Evolutionary conservation across 768 basidiomycete genomes (phyloP).

Genomic region (Tricholoma sp.): DNA sequence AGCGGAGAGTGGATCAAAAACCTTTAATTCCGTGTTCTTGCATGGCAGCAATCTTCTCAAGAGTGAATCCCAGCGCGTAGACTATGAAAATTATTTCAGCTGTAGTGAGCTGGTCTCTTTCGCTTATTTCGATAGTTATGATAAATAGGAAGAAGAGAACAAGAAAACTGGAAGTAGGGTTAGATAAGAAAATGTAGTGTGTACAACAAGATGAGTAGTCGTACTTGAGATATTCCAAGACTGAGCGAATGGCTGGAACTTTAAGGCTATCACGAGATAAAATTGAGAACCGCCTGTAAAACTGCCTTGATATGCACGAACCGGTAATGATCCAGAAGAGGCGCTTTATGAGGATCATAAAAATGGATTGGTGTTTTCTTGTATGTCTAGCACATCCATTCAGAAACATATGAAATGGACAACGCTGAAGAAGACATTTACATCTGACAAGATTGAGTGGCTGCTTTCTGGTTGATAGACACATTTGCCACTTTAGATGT

Average conservation of each 20-base stretch:
- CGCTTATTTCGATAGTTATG: constrained; percentile 70
- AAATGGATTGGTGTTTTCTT: constrained; percentile 89
- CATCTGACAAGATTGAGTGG: constrained; percentile 88
- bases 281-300: background rate
- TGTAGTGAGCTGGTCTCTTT: constrained; percentile 53
- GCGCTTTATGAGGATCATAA: constrained; percentile 91
- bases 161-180: constrained; percentile 52
- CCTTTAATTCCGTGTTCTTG: constrained; percentile 93
- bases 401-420: background rate
- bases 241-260: constrained; percentile 87
- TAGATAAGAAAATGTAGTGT: background rate
- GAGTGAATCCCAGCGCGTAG: constrained; percentile 74
- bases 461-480: constrained; percentile 87
- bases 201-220: constrained; percentile 5
- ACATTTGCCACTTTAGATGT: constrained; percentile 65
- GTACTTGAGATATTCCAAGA: constrained; percentile 86
- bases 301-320: constrained; percentile 24
- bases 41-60: constrained; percentile 93
- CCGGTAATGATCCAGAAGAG: constrained; percentile 95
- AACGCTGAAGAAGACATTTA: constrained; percentile 26
- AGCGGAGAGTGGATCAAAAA: constrained; percentile 18
- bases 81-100: constrained; percentile 75
- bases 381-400: constrained; percentile 58
- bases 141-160: constrained; percentile 77
- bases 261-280: constrained; percentile 53